Conservation (phyloP, 164 flowering plant genomes). For the Annona squamosa region DNA sequence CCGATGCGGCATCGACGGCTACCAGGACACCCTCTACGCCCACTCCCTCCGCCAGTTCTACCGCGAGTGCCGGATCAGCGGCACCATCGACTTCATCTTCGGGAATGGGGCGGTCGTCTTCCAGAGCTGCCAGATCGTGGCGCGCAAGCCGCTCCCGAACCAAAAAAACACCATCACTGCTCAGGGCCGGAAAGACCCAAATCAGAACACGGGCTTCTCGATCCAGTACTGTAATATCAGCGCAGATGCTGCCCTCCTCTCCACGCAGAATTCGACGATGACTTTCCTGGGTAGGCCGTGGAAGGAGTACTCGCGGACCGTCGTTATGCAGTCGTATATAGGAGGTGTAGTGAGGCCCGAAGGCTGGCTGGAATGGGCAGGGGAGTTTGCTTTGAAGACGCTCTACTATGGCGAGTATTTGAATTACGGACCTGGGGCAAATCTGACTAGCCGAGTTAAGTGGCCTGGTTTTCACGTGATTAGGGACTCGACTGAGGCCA, state of each 20-base stretch:
- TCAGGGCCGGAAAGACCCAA: conserved; percentile 63
- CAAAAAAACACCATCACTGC: conserved; percentile 76
- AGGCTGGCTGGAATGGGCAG: conserved; percentile 77
- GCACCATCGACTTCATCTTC: conserved; percentile 80
- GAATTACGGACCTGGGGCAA: conserved; percentile 64
- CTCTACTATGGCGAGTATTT: conserved; percentile 52
- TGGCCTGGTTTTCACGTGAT: conserved; percentile 69
- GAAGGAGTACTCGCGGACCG: conserved; percentile 67
- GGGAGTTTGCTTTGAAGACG: conserved; percentile 53
- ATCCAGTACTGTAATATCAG: conserved; percentile 55
- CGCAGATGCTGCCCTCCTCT: conserved; percentile 43
- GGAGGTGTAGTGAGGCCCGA: conserved; percentile 44
- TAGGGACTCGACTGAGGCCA: conserved; percentile 32
- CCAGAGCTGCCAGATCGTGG: conserved; percentile 65
- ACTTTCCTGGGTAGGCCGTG: conserved; percentile 75
- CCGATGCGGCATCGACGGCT: conserved; percentile 58
- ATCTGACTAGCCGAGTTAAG: conserved; percentile 37
- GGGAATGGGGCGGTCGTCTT: conserved; percentile 64
- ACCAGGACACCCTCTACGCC: conserved; percentile 84
- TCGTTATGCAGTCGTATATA: conserved; percentile 49
- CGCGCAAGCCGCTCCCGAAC: conserved; percentile 49
- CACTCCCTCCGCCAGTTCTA: conserved; percentile 75
- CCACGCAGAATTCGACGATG: conserved; percentile 33
- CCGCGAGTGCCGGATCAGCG: conserved; percentile 40
- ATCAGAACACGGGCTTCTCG: conserved; percentile 72